Percentiles rank a stretch among this genome's conserved stretches.
phyloP scores from a whole-genome alignment of 2,329 filamentous ascomycete species.

The Paecilomyces sp. region DNA sequence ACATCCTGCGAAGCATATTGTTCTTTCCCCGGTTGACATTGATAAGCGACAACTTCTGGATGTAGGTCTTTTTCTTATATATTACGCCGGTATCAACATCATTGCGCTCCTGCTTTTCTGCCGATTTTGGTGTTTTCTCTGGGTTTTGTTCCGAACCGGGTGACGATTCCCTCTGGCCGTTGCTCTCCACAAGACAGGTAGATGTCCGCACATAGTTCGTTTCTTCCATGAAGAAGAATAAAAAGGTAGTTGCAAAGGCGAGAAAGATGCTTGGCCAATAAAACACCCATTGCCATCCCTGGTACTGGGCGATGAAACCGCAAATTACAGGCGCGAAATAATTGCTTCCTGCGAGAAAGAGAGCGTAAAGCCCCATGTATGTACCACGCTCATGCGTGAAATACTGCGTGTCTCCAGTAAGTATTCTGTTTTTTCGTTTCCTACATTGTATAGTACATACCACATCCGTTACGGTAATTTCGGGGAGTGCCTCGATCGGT shows the following conservation, averaged over 20 bases:
- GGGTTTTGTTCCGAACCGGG: neutral
- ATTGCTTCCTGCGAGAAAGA: constrained; percentile 35
- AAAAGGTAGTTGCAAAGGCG: constrained; percentile 38
- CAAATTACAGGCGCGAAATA: constrained; percentile 40
- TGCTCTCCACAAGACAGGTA: neutral
- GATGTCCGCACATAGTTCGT: constrained; percentile 40
- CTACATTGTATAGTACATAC: constrained; percentile 14
- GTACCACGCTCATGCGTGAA: constrained; percentile 35
- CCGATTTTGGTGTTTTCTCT: neutral
- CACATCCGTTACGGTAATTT: constrained; percentile 35
- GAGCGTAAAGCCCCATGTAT: constrained; percentile 35
- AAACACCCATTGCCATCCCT: constrained; percentile 43
- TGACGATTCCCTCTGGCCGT: neutral
- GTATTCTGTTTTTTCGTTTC: neutral
- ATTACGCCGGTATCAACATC: constrained; percentile 6
- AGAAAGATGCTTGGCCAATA: constrained; percentile 48
- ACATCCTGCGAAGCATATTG: constrained; percentile 24
- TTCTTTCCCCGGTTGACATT: constrained; percentile 19
- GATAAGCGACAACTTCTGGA: constrained; percentile 25
- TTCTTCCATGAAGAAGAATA: constrained; percentile 51
- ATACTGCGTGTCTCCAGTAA: constrained; percentile 20
- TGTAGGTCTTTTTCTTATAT: constrained; percentile 23
- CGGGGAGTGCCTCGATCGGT: constrained; percentile 35
- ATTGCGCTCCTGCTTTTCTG: neutral
- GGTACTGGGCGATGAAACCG: constrained; percentile 40